Percentiles rank a stretch among this genome's conserved stretches.
Evolutionary conservation across 371 early-diverging fungal genomes (phyloP).

Genomic region (Mucor indicus): DNA sequence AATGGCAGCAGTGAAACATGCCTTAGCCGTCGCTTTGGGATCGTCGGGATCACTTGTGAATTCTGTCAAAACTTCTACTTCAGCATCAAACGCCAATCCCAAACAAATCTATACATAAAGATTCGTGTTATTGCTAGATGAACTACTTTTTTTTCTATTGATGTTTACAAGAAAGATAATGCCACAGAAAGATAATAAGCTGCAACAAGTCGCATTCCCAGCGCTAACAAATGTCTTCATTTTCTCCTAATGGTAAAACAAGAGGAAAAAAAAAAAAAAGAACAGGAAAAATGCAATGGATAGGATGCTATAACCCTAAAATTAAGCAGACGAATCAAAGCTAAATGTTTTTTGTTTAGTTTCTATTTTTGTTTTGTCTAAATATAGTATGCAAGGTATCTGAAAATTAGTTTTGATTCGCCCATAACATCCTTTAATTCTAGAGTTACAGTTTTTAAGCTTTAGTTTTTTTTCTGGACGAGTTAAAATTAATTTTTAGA

Average conservation of each 20-base stretch:
- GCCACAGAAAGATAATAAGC: constrained; percentile 25
- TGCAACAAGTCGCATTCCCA: constrained; percentile 22
- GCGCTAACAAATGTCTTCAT: constrained; percentile 33
- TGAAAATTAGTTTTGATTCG: no score
- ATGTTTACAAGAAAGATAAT: constrained; percentile 29
- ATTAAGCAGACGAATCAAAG: no score
- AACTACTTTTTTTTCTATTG: no score
- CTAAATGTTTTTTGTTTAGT: no score
- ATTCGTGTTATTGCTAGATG: no score
- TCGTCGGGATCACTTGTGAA: constrained; percentile 62
- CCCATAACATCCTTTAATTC: no score
- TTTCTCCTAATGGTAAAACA: not conserved
- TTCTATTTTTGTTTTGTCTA: no score
- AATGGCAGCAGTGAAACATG: constrained; percentile 66
- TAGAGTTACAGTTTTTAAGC: no score
- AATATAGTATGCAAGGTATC: no score
- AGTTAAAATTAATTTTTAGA: no score
- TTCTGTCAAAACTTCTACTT: constrained; percentile 63
- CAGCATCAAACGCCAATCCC: constrained; percentile 62
- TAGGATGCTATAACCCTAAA: no score
- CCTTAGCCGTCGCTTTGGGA: constrained; percentile 60
- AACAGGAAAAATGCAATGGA: not conserved
- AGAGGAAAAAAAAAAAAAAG: not conserved
- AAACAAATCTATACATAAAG: constrained; percentile 41
- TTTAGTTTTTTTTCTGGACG: no score